A percentile compares a stretch with the other conserved stretches of the same genome.
Conservation (phyloP, 176 grass and related monocot species). For the Zoysia pacifica region DNA sequence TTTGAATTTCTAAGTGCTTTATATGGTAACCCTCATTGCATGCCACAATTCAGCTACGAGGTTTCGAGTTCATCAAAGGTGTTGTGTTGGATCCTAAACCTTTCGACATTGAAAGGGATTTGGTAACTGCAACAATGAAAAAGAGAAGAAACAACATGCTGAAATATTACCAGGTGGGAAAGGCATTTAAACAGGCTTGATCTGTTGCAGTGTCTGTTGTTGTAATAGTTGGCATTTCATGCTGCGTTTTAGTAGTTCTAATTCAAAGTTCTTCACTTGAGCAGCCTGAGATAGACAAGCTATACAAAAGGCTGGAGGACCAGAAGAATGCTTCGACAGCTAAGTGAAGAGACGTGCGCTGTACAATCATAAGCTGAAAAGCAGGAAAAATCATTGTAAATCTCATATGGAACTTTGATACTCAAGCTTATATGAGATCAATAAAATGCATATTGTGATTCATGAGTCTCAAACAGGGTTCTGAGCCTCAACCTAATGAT, state of each 20-base stretch:
- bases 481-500: not conserved
- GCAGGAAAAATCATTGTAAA: conserved; percentile 33
- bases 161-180: conserved; percentile 81
- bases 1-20: not conserved
- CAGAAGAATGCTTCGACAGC: conserved; percentile 34
- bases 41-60: conserved; percentile 60
- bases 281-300: conserved; percentile 66
- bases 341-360: conserved; percentile 40
- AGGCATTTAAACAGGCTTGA: not conserved
- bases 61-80: conserved; percentile 90
- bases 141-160: conserved; percentile 85
- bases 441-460: conserved; percentile 44
- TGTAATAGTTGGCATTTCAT: not conserved
- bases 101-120: conserved; percentile 91
- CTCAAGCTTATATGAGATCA: conserved; percentile 35
- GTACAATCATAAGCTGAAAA: conserved; percentile 11
- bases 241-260: conserved; percentile 28
- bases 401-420: conserved; percentile 39
- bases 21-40: conserved; percentile 38
- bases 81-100: conserved; percentile 72
- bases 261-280: conserved; percentile 25
- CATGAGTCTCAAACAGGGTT: not conserved
- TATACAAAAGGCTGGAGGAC: conserved; percentile 65
- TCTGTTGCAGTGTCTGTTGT: conserved; percentile 10
- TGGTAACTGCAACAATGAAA: conserved; percentile 96